These are phyloP conservation scores for Nemania sp. DNA, from an alignment of 2,329 filamentous ascomycete genomes.

Conservation along the genomic window DNA sequence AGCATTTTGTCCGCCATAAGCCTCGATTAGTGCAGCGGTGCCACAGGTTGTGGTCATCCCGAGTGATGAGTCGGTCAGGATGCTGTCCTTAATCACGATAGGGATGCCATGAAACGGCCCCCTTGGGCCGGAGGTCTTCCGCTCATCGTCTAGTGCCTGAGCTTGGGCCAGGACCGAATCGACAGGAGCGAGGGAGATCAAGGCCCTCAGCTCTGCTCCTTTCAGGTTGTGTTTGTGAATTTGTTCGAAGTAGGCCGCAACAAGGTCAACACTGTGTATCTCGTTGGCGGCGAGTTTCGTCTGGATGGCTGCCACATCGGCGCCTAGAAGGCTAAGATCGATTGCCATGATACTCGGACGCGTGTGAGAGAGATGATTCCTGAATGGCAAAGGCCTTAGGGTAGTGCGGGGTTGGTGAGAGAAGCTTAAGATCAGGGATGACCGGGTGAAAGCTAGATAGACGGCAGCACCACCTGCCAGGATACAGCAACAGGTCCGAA, in stretches of 20 bases:
- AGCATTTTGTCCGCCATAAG: slow-evolving; percentile 3
- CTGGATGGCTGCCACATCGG: no score
- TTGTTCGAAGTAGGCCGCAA: not conserved
- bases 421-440: no score
- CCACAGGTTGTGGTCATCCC: slow-evolving; percentile 9
- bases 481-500: no score
- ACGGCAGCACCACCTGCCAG: no score
- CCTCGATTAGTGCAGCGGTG: not conserved
- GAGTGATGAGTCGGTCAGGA: slow-evolving; percentile 27
- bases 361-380: no score
- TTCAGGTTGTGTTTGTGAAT: not conserved
- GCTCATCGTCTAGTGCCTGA: not conserved
- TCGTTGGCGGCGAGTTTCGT: no score
- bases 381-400: no score
- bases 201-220: not conserved
- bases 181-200: not conserved
- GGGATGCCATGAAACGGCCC: slow-evolving; percentile 1
- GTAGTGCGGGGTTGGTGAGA: no score
- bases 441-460: no score
- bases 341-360: no score
- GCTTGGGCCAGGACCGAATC: not conserved
- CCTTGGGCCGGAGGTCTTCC: not conserved
- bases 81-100: slow-evolving; percentile 1
- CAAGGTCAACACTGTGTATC: not conserved
- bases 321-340: no score